Conservation (phyloP, 176 grass and related monocot species). For the Eleusine indica region DNA sequence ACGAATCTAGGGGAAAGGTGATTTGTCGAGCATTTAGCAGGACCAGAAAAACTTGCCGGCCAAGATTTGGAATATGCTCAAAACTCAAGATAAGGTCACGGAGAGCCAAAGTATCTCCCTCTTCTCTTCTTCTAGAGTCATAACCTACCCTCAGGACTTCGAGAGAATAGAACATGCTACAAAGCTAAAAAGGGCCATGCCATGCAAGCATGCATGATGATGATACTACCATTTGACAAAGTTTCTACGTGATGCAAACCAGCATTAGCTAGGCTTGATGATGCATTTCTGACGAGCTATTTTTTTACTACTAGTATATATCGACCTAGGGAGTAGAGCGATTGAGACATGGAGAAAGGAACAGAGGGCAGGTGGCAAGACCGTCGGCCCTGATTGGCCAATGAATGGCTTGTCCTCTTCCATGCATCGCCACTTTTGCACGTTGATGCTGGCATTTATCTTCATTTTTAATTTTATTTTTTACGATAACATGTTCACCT, state of each 20-base stretch:
- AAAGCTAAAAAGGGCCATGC: not conserved
- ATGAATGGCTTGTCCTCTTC: slow-evolving; percentile 32
- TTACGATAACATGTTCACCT: not conserved
- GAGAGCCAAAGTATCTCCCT: not conserved
- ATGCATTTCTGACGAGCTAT: not conserved
- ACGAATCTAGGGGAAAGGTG: slow-evolving; percentile 14
- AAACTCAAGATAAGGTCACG: not conserved
- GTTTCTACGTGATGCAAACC: not conserved
- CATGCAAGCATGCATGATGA: not conserved
- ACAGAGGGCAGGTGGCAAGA: slow-evolving; percentile 1
- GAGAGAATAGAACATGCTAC: not conserved
- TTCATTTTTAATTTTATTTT: not conserved
- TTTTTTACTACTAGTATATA: not conserved
- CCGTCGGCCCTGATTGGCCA: slow-evolving; percentile 35
- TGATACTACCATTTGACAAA: slow-evolving; percentile 31
- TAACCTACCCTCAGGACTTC: not conserved
- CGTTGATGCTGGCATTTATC: not conserved
- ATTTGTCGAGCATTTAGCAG: slow-evolving; percentile 2
- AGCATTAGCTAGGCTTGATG: slow-evolving; percentile 16
- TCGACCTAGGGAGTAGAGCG: not conserved
- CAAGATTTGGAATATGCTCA: slow-evolving; percentile 39
- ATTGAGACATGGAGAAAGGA: not conserved
- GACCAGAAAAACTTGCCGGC: slow-evolving; percentile 25
- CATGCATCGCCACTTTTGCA: not conserved
- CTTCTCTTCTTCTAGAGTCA: not conserved